Evolutionary conservation across 192 early-diverging fungal genomes (phyloP).

Genomic region (Backusella tuberculispora): DNA sequence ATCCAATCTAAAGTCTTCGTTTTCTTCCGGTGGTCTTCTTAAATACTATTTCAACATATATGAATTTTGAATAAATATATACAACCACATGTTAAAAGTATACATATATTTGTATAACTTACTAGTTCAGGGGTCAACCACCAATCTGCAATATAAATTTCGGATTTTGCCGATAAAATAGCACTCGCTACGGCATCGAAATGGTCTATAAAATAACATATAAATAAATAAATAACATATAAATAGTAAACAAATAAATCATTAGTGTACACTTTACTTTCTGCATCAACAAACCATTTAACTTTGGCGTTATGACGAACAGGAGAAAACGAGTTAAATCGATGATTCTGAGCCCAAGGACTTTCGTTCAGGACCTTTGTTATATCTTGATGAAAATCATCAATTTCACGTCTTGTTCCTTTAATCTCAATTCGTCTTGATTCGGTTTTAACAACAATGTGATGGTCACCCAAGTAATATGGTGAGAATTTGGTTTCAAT

Average conservation of each 20-base stretch:
- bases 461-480: conserved; percentile 53
- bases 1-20: conserved; percentile 80
- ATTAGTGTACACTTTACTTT: conserved; percentile 50
- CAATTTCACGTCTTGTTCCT: conserved; percentile 61
- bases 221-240: not conserved
- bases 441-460: conserved; percentile 58
- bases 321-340: conserved; percentile 75
- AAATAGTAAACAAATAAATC: not conserved
- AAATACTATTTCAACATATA: conserved; percentile 54
- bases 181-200: conserved; percentile 75
- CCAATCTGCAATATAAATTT: conserved; percentile 82
- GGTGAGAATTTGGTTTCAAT: conserved; percentile 28
- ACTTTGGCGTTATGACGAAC: conserved; percentile 62
- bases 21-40: conserved; percentile 66
- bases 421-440: conserved; percentile 68
- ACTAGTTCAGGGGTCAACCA: conserved; percentile 82
- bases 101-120: not conserved
- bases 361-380: conserved; percentile 56
- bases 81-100: not conserved
- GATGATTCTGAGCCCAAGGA: conserved; percentile 67
- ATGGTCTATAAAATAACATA: conserved; percentile 50
- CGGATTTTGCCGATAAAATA: conserved; percentile 65
- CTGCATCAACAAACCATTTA: conserved; percentile 74
- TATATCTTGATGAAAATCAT: conserved; percentile 66
- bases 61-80: not conserved